These are phyloP conservation scores for Castanea crenata DNA, from an alignment of 306 rosid species.

Conservation along the genomic window DNA sequence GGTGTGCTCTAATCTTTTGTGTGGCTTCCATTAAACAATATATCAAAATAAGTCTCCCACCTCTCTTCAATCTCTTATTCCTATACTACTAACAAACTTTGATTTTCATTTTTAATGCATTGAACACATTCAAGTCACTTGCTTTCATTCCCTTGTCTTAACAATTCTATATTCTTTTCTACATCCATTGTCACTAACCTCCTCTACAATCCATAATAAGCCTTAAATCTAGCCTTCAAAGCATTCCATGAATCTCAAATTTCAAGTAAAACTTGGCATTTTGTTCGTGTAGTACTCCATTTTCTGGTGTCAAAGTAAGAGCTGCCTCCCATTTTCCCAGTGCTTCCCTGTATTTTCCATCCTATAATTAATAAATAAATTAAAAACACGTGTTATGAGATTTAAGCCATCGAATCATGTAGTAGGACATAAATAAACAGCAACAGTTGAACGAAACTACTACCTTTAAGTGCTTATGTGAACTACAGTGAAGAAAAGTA, in stretches of 20 bases:
- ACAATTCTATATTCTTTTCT: no score
- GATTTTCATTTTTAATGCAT: no score
- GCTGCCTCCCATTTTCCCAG: conserved; percentile 92
- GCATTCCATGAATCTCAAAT: conserved; percentile 91
- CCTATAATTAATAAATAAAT: conserved; percentile 34
- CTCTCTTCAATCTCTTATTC: no score
- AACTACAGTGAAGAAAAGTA: background rate
- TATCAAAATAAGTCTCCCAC: no score
- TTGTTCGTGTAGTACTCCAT: conserved; percentile 74
- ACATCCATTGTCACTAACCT: no score
- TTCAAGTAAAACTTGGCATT: conserved; percentile 88
- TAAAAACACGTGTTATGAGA: background rate
- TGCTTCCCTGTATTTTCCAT: conserved; percentile 73
- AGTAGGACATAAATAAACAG: background rate
- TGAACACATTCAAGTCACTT: no score
- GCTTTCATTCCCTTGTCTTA: no score
- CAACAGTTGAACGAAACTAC: background rate
- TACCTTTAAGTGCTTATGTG: background rate
- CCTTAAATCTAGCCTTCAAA: conserved; percentile 42
- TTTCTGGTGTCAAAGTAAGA: conserved; percentile 65
- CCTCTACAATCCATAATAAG: no score
- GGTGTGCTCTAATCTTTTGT: no score
- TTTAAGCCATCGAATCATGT: conserved; percentile 10
- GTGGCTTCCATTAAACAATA: no score
- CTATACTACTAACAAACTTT: no score